Percentiles rank a stretch among this genome's conserved stretches.
These are phyloP conservation scores for Aphanomyces stellatus DNA, from an alignment of 352 stramenopile genomes.

Conservation along the genomic window DNA sequence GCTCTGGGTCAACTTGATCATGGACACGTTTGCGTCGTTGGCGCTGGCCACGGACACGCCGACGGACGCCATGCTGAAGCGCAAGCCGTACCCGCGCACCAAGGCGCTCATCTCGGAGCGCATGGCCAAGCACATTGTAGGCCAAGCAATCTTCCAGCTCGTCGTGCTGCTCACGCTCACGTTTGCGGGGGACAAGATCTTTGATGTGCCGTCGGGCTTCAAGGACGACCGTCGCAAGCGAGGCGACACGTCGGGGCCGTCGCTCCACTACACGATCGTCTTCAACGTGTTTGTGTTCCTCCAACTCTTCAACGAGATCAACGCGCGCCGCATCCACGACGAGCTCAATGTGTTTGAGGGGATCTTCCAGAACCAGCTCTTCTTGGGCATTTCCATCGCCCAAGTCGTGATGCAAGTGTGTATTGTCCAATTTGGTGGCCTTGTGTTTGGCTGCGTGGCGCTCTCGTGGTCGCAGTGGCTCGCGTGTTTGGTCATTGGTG, in stretches of 20 bases:
- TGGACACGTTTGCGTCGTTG: constrained; percentile 87
- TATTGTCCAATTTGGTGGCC: constrained; percentile 91
- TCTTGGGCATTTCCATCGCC: constrained; percentile 84
- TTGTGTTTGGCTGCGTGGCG: constrained; percentile 49
- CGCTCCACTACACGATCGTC: constrained; percentile 18
- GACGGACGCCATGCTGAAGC: constrained; percentile 50
- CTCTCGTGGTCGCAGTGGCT: constrained; percentile 37
- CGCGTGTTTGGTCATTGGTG: constrained; percentile 48
- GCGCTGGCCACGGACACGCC: constrained; percentile 86
- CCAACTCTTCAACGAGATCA: constrained; percentile 24
- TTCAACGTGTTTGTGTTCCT: constrained; percentile 29
- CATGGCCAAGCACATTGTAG: constrained; percentile 85
- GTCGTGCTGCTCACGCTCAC: constrained; percentile 53
- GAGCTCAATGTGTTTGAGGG: constrained; percentile 52
- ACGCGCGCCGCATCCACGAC: constrained; percentile 18
- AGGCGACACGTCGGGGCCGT: not conserved
- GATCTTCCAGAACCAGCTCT: constrained; percentile 89
- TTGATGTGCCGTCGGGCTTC: constrained; percentile 21
- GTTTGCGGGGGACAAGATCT: constrained; percentile 33
- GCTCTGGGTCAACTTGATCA: constrained; percentile 92
- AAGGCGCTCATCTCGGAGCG: constrained; percentile 66
- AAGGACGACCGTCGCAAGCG: constrained; percentile 2
- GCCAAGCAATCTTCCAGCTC: constrained; percentile 75
- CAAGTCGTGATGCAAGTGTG: constrained; percentile 89
- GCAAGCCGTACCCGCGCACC: constrained; percentile 62